Conservation (phyloP, 345 rosid genomes). For the Pistacia atlantica region DNA sequence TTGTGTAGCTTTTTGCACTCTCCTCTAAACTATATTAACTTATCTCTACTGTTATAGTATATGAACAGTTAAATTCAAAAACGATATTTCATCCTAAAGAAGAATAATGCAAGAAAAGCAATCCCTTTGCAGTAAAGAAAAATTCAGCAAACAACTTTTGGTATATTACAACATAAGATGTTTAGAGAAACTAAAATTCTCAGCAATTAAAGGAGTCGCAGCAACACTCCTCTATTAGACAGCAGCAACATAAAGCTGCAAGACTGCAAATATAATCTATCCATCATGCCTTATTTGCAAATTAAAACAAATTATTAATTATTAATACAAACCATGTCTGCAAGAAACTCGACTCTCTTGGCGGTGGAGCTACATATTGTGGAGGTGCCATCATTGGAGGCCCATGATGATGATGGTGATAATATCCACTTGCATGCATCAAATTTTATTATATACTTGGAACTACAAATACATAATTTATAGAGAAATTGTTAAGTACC, state of each 20-base stretch:
- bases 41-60: too few species aligned
- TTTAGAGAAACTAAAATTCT: too few species aligned
- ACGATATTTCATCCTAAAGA: too few species aligned
- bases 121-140: too few species aligned
- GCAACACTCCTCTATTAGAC: constrained; percentile 38
- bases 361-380: background rate
- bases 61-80: too few species aligned
- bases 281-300: background rate
- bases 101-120: too few species aligned
- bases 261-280: constrained; percentile 20
- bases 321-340: background rate
- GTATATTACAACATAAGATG: too few species aligned
- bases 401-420: too few species aligned
- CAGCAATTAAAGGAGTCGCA: constrained; percentile 24
- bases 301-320: background rate
- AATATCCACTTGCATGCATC: background rate
- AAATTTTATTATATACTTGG: background rate
- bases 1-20: too few species aligned
- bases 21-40: too few species aligned
- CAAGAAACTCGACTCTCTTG: background rate
- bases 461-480: background rate
- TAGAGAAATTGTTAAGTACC: background rate
- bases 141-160: too few species aligned
- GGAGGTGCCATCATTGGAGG: constrained; percentile 10
- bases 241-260: constrained; percentile 40